Evolutionary conservation across 225 moss, liverwort and hornwort genomes (phyloP).

Genomic region (Polytrichum commune): DNA sequence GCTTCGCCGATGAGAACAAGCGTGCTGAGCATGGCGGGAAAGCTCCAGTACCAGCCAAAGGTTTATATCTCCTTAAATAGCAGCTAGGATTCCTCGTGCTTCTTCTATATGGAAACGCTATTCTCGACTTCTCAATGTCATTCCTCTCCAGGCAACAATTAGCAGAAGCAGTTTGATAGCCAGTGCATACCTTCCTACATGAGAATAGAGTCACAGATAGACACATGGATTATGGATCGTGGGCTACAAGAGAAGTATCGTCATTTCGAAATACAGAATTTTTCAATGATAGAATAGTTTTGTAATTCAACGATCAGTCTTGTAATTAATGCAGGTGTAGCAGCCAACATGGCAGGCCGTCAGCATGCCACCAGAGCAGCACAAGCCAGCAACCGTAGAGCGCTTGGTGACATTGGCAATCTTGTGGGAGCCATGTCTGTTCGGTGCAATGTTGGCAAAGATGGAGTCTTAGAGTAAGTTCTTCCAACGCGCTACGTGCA

Average conservation of each 20-base stretch:
- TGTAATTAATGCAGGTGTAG: not conserved
- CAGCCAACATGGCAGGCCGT: constrained; percentile 20
- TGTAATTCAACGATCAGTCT: too few relatives aligned
- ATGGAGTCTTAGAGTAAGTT: constrained; percentile 46
- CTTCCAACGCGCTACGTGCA: not conserved
- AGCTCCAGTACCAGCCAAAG: constrained; percentile 40
- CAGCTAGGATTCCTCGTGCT: too few relatives aligned
- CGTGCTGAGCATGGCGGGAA: constrained; percentile 44
- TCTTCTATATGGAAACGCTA: too few relatives aligned
- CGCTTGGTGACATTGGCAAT: constrained; percentile 92
- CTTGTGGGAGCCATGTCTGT: constrained; percentile 85
- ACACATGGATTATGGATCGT: too few relatives aligned
- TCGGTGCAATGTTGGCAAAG: constrained; percentile 83
- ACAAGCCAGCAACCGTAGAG: constrained; percentile 76
- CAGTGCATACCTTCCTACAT: too few relatives aligned
- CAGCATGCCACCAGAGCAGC: constrained; percentile 37
- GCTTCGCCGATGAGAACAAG: constrained; percentile 57
- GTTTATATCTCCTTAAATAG: not conserved
- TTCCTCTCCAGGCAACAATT: too few relatives aligned
- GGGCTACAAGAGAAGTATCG: too few relatives aligned
- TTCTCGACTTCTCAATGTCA: too few relatives aligned
- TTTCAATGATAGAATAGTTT: too few relatives aligned
- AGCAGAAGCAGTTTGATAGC: too few relatives aligned
- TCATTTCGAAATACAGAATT: too few relatives aligned
- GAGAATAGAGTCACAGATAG: too few relatives aligned